A percentile compares a stretch with the other conserved stretches of the same genome.
phyloP scores from a whole-genome alignment of 768 basidiomycete species.

The Suillus placidus region DNA sequence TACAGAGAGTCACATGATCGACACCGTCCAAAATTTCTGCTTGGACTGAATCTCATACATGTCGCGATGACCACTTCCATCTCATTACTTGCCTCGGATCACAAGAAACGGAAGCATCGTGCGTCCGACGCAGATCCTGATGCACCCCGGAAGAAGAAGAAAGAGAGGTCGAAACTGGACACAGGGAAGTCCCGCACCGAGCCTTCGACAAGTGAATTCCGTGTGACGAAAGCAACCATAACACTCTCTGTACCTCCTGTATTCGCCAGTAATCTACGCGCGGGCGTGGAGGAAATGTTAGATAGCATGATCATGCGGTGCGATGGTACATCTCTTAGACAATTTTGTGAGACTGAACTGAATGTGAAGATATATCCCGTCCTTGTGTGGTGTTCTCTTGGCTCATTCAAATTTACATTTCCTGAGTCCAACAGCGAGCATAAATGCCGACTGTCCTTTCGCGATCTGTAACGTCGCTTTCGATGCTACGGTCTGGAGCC shows the following conservation, averaged over 20 bases:
- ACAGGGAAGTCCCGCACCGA: slow-evolving; percentile 44
- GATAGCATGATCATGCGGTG: slow-evolving; percentile 97
- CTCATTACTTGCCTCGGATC: slow-evolving; percentile 4
- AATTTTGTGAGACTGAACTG: background rate
- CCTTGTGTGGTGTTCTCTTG: slow-evolving; percentile 85
- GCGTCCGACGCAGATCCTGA: slow-evolving; percentile 24
- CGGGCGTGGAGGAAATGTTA: slow-evolving; percentile 85
- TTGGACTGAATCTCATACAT: background rate
- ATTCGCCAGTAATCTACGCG: slow-evolving; percentile 71
- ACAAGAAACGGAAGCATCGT: slow-evolving; percentile 45
- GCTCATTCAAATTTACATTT: slow-evolving; percentile 82
- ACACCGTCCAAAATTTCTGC: background rate
- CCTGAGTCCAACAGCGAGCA: slow-evolving; percentile 58
- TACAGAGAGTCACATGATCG: background rate
- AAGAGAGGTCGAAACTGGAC: slow-evolving; percentile 17
- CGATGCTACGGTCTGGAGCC: slow-evolving; percentile 89
- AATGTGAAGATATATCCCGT: slow-evolving; percentile 76
- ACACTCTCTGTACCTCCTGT: slow-evolving; percentile 79
- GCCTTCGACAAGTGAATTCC: slow-evolving; percentile 51
- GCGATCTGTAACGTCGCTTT: slow-evolving; percentile 74
- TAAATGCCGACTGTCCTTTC: slow-evolving; percentile 86
- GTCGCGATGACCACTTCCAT: slow-evolving; percentile 11
- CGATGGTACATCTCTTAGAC: slow-evolving; percentile 19
- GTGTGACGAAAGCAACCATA: slow-evolving; percentile 63
- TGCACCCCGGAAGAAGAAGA: slow-evolving; percentile 40